These are phyloP conservation scores for Canariomyces notabilis DNA, from an alignment of 2,329 filamentous ascomycete species.

Conservation along the genomic window DNA sequence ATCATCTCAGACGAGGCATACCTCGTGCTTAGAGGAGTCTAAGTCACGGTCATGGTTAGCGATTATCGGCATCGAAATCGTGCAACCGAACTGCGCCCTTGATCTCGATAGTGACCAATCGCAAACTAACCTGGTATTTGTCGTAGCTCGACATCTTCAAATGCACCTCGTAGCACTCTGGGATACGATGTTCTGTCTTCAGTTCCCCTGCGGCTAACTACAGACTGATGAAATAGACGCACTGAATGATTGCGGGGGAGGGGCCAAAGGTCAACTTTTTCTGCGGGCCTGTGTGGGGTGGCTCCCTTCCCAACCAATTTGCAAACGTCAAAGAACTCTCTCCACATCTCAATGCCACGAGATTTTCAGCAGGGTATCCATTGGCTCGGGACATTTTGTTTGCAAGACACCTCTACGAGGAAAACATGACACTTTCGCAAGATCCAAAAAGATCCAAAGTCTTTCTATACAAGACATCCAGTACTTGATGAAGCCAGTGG, in stretches of 20 bases:
- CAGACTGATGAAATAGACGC: neutral
- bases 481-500: no score
- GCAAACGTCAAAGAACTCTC: neutral
- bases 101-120: no score
- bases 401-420: no score
- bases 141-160: conserved; percentile 25
- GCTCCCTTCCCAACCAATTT: neutral
- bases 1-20: conserved; percentile 75
- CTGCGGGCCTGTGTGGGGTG: neutral
- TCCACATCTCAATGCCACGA: neutral
- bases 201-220: neutral
- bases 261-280: conserved; percentile 2
- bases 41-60: conserved; percentile 1
- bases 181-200: neutral
- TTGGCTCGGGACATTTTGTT: no score
- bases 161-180: neutral
- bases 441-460: no score
- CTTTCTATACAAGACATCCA: no score
- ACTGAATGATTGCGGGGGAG: conserved; percentile 17
- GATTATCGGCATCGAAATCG: neutral
- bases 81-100: no score
- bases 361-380: no score
- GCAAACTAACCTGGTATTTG: conserved; percentile 21
- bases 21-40: conserved; percentile 65
- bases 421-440: no score